Evolutionary conservation across 345 rosid species (phyloP), one percentile per base, ranked within the genome.

Genomic region (Eucalyptus virginea): DNA sequence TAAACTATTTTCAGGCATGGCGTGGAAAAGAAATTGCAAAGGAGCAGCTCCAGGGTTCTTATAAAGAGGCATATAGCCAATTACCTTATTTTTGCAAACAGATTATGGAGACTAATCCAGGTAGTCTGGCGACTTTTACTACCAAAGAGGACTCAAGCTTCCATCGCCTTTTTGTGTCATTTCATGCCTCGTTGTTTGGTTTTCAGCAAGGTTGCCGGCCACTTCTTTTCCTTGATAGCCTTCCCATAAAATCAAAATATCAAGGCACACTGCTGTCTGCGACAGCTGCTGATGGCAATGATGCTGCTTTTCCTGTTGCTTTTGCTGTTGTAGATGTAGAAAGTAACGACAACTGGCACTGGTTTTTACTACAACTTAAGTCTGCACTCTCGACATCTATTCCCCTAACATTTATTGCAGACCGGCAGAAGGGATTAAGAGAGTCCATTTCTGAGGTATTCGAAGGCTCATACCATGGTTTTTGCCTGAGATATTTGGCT

Each of bases 31-130:
- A 98, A 91, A 97, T 98, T 10, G 99, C 99, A 3, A 98, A 94
- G 91, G 99, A 96, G 91, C 99, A 97, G 91, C 99, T 98, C 89
- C 99, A 97, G 69, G 99, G 99, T 87, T 98, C 99, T 8, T 96
- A 93, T 92, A 98, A 96, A 87, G 98, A 97, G 44, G 99, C 99
- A 60, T 98, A 98, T 91, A 96, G 93, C 91, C 96, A 93, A 92
- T 92, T 98, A 24, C 99, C 99, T 2, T 23, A 91, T 34, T 95
- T 93, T 93, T 97, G 99, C 77, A 96, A 94, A 88, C 96, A 95
- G 97, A 95, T 98, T 62, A 94, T 94, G 94, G 97, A 96, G 91
- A 94, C 95, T 24, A 98, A 97, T 93, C 99, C 98, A 0, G 97
- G 99, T 14, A 98, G 99, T 92, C 91, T 94, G 47, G 99, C 98